These are phyloP conservation scores for Heterobasidion parviporum DNA, from an alignment of 1,284 basidiomycete species.

Conservation along the genomic window DNA sequence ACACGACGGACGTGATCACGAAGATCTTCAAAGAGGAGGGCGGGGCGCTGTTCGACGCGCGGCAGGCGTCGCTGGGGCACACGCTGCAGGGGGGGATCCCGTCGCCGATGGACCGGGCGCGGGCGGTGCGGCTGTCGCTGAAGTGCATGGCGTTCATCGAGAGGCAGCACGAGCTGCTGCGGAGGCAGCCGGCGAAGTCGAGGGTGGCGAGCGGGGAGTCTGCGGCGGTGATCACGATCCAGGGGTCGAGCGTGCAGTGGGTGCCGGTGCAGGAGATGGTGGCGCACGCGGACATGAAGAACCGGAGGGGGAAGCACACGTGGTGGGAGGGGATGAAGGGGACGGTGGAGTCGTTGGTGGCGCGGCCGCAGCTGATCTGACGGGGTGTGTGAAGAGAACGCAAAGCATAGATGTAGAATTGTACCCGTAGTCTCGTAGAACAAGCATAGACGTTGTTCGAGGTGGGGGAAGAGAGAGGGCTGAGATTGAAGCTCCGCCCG, in stretches of 20 bases:
- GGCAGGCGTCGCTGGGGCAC: slow-evolving; percentile 91
- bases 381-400: not conserved
- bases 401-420: not conserved
- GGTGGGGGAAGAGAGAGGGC: not conserved
- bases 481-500: slow-evolving; percentile 1
- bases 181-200: slow-evolving; percentile 35
- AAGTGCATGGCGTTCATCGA: slow-evolving; percentile 96
- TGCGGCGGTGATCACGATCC: slow-evolving; percentile 89
- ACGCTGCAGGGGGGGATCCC: slow-evolving; percentile 94
- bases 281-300: slow-evolving; percentile 83
- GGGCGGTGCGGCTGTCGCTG: slow-evolving; percentile 84
- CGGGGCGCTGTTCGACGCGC: slow-evolving; percentile 84
- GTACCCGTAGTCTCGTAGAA: not conserved
- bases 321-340: slow-evolving; percentile 79
- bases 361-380: slow-evolving; percentile 41
- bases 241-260: slow-evolving; percentile 73
- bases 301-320: slow-evolving; percentile 70
- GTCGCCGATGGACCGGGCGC: slow-evolving; percentile 88
- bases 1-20: slow-evolving; percentile 88
- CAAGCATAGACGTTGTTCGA: not conserved
- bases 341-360: slow-evolving; percentile 67
- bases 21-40: slow-evolving; percentile 96
- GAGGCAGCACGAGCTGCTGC: slow-evolving; percentile 54
- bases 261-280: slow-evolving; percentile 83
- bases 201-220: slow-evolving; percentile 53